phyloP scores from a whole-genome alignment of 78 protist species.

The Dictyostelium purpureum region DNA sequence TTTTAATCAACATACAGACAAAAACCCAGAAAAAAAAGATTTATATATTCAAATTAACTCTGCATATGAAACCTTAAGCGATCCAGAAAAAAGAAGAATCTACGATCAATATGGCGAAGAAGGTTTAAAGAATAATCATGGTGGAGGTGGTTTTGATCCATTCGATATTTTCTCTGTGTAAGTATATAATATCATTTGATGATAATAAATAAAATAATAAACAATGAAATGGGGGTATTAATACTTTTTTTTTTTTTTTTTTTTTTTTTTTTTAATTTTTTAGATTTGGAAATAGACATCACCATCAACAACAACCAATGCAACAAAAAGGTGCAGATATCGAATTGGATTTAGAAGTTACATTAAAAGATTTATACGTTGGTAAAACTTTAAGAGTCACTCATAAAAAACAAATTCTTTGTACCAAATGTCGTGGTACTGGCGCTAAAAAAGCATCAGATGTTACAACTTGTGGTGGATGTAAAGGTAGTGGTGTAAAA shows the following conservation, averaged over 20 bases:
- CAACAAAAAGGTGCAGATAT: conserved; percentile 83
- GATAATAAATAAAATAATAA: not conserved
- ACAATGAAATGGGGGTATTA: not conserved
- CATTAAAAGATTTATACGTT: conserved; percentile 86
- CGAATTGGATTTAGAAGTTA: conserved; percentile 69
- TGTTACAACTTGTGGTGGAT: conserved; percentile 75
- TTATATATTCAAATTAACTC: conserved; percentile 16
- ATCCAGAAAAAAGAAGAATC: conserved; percentile 85
- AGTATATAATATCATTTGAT: not conserved
- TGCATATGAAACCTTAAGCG: conserved; percentile 94
- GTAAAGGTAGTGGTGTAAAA: conserved; percentile 81
- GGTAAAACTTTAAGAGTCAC: conserved; percentile 79
- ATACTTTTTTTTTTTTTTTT: not conserved
- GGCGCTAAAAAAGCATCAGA: conserved; percentile 85
- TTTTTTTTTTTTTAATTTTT: not conserved
- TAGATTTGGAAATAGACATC: conserved; percentile 33
- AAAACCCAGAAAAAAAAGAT: conserved; percentile 80
- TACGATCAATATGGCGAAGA: conserved; percentile 96
- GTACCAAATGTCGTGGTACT: conserved; percentile 87
- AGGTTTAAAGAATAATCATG: conserved; percentile 82
- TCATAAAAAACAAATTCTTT: conserved; percentile 73
- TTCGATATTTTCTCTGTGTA: conserved; percentile 44
- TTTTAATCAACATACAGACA: conserved; percentile 97
- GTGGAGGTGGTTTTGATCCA: conserved; percentile 77
- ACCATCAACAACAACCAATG: conserved; percentile 26